Percentiles rank a stretch among this genome's conserved stretches.
phyloP scores from a whole-genome alignment of 2,329 filamentous ascomycete species.

The Boeremia exigua region DNA sequence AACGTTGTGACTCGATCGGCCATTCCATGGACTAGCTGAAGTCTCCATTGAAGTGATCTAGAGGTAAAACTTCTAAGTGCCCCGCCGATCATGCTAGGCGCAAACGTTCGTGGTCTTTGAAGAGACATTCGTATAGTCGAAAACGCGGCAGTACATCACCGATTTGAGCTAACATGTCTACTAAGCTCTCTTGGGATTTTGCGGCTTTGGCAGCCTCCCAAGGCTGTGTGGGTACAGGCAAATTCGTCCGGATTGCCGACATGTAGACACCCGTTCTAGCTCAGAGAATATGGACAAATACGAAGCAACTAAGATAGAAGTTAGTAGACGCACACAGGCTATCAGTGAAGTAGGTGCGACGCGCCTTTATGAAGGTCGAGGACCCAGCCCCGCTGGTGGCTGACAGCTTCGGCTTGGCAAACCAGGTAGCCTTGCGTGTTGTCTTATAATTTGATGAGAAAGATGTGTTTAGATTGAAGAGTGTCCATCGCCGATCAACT shows the following conservation, averaged over 20 bases:
- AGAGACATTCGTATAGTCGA: not conserved
- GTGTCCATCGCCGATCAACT: not conserved
- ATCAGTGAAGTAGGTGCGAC: too few relatives aligned
- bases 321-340: too few relatives aligned
- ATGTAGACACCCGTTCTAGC: not conserved
- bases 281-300: too few relatives aligned
- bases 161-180: conserved; percentile 31
- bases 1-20: not conserved
- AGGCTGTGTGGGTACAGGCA: not conserved
- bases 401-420: too few relatives aligned
- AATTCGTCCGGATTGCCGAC: conserved; percentile 24
- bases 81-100: not conserved
- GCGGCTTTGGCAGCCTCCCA: conserved; percentile 12
- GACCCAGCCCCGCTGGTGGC: too few relatives aligned
- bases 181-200: conserved; percentile 27
- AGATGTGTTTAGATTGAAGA: too few relatives aligned
- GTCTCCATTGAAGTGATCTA: conserved; percentile 12
- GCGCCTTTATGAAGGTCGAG: too few relatives aligned
- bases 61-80: not conserved
- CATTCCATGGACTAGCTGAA: conserved; percentile 12
- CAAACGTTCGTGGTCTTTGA: not conserved
- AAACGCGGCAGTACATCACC: conserved; percentile 18
- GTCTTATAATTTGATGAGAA: too few relatives aligned
- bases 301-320: too few relatives aligned
- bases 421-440: too few relatives aligned